A percentile compares a stretch with the other conserved stretches of the same genome.
Conservation (phyloP, 306 rosid species). For the Quercus mongolica region DNA sequence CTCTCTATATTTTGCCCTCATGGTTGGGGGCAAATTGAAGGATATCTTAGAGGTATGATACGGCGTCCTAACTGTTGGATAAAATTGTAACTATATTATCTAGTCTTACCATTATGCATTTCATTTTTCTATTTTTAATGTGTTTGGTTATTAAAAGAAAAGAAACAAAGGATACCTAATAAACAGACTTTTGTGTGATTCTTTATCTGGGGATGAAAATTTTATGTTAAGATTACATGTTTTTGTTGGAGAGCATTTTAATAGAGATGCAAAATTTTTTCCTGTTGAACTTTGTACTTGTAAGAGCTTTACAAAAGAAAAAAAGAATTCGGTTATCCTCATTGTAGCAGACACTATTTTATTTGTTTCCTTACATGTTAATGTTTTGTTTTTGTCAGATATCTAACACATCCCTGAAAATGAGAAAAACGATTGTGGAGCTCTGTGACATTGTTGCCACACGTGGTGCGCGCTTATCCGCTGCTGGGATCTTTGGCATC, state of each 20-base stretch:
- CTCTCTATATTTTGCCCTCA: background rate
- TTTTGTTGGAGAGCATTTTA: background rate
- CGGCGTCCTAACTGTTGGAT: background rate
- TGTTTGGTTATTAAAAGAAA: background rate
- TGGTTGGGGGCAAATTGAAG: conserved; percentile 67
- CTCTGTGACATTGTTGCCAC: conserved; percentile 74
- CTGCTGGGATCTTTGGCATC: conserved; percentile 82
- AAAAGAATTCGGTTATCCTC: background rate
- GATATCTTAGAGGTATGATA: conserved; percentile 72
- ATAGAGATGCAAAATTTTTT: background rate
- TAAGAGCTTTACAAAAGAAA: too few species aligned
- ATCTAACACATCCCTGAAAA: conserved; percentile 62
- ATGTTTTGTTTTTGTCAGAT: conserved; percentile 40
- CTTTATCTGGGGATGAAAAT: background rate
- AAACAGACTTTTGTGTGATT: background rate
- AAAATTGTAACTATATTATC: background rate
- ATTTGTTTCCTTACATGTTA: background rate
- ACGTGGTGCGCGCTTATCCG: conserved; percentile 86
- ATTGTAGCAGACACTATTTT: background rate
- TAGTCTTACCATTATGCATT: background rate
- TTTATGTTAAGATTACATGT: background rate
- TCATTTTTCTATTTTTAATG: background rate
- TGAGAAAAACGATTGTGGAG: conserved; percentile 57
- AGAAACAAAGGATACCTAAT: background rate
- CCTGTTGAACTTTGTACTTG: background rate